phyloP scores from a whole-genome alignment of 345 rosid species.

The Eucalyptus marginata region DNA sequence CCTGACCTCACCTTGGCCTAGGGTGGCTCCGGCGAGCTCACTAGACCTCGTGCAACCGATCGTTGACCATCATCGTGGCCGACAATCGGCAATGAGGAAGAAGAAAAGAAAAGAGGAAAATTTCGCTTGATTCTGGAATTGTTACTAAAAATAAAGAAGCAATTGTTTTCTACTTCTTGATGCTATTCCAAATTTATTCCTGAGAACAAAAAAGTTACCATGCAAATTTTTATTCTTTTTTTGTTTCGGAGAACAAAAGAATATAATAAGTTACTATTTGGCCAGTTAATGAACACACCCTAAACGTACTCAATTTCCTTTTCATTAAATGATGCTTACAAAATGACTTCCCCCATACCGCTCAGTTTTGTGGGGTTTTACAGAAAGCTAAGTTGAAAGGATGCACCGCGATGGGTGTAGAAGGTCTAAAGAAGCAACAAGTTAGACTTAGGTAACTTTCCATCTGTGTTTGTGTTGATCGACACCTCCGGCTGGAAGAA shows the following conservation, averaged over 20 bases:
- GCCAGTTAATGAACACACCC: rapidly evolving
- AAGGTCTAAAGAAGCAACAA: not conserved
- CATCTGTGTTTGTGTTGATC: not conserved
- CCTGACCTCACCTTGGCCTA: rapidly evolving
- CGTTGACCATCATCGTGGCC: rapidly evolving
- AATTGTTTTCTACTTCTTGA: no score
- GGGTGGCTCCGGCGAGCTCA: rapidly evolving
- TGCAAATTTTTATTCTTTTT: rapidly evolving
- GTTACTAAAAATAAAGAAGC: rapidly evolving
- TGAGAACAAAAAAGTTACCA: no score
- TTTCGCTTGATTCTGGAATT: rapidly evolving
- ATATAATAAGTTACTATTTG: no score
- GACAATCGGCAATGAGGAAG: rapidly evolving
- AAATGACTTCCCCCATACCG: not conserved
- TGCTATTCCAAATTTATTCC: rapidly evolving
- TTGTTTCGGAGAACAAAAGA: rapidly evolving
- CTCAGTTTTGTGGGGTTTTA: not conserved
- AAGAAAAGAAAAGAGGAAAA: no score
- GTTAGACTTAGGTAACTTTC: not conserved
- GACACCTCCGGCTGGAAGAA: not conserved
- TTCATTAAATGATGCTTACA: not conserved
- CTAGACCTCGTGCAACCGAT: rapidly evolving
- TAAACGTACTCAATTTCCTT: not conserved
- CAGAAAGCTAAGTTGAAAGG: not conserved
- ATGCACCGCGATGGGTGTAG: not conserved